Conservation (phyloP, 1,284 basidiomycete genomes). For the Ustilago nuda region DNA sequence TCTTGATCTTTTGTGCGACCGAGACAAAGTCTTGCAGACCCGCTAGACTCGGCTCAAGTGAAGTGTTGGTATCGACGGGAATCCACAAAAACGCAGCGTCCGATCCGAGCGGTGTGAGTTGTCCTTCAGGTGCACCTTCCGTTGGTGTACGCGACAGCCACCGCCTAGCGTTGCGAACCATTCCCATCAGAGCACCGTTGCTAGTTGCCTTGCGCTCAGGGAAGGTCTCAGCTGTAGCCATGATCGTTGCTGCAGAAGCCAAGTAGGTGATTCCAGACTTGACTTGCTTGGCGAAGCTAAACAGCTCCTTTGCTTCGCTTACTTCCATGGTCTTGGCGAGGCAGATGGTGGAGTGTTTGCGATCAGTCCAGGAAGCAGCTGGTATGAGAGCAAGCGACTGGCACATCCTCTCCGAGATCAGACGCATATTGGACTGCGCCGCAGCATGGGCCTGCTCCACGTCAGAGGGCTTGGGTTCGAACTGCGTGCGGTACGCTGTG, state of each 20-base stretch:
- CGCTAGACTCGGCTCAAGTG: conserved; percentile 16
- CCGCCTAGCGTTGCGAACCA: conserved; percentile 44
- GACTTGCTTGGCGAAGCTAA: conserved; percentile 19
- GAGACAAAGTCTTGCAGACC: conserved; percentile 13
- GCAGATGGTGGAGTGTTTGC: conserved; percentile 33
- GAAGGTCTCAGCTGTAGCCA: conserved; percentile 32
- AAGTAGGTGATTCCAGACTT: conserved; percentile 33
- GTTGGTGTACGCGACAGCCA: conserved; percentile 23
- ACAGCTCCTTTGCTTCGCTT: conserved; percentile 9
- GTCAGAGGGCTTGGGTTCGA: conserved; percentile 22
- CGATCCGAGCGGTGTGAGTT: conserved; percentile 29
- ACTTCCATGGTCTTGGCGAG: conserved; percentile 11
- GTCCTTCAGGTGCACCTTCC: conserved; percentile 2
- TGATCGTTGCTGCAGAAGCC: conserved; percentile 32
- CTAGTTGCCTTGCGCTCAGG: conserved; percentile 30
- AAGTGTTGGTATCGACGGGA: conserved; percentile 17
- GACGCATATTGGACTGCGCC: conserved; percentile 17
- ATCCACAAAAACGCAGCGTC: conserved; percentile 51
- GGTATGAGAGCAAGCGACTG: conserved; percentile 28
- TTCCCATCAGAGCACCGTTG: conserved; percentile 41
- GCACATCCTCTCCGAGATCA: conserved; percentile 28
- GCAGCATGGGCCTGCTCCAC: neutral
- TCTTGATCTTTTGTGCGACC: conserved; percentile 6
- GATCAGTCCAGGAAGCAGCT: conserved; percentile 1
- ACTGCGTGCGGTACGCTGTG: conserved; percentile 22